Percentiles rank a stretch among this genome's conserved stretches.
These are phyloP conservation scores for Aspergillus cejpii DNA, from an alignment of 2,329 filamentous ascomycete genomes.

Conservation along the genomic window DNA sequence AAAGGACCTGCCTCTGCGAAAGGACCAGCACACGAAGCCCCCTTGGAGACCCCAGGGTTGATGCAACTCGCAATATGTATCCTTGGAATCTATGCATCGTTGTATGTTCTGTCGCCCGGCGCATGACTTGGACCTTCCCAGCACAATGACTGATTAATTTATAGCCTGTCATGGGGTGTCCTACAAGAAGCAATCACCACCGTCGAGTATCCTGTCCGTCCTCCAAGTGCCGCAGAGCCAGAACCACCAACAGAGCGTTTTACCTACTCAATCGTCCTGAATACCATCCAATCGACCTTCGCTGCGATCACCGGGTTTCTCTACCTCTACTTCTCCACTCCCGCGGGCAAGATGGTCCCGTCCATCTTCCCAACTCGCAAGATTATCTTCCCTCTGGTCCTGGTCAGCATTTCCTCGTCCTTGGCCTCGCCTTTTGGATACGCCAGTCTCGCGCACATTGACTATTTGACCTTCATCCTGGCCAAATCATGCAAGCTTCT, in stretches of 20 bases:
- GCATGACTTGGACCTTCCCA: not conserved
- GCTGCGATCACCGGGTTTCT: constrained; percentile 73
- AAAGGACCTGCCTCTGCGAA: constrained; percentile 20
- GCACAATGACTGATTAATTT: not conserved
- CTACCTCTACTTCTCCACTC: constrained; percentile 66
- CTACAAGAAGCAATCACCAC: constrained; percentile 97
- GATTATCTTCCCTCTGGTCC: constrained; percentile 70
- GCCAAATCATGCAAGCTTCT: constrained; percentile 97
- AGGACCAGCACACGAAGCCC: constrained; percentile 20
- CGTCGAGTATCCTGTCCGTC: constrained; percentile 65
- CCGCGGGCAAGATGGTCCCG: constrained; percentile 42
- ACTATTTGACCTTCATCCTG: constrained; percentile 96
- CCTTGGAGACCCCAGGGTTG: constrained; percentile 50
- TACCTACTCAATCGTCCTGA: constrained; percentile 89
- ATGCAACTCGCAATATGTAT: constrained; percentile 78
- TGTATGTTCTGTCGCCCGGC: constrained; percentile 51
- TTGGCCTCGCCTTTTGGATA: constrained; percentile 95
- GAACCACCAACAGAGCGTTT: constrained; percentile 59
- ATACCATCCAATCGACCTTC: constrained; percentile 89
- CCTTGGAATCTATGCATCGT: constrained; percentile 92
- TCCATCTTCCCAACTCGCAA: constrained; percentile 66
- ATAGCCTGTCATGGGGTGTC: constrained; percentile 85
- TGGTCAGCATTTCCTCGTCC: constrained; percentile 80
- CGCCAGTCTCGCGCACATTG: constrained; percentile 83
- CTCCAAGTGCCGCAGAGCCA: constrained; percentile 42